Evolutionary conservation across 2,329 filamentous ascomycete species (phyloP), one percentile per base, ranked within the genome.

Genomic region (Monosporascus sp.): DNA sequence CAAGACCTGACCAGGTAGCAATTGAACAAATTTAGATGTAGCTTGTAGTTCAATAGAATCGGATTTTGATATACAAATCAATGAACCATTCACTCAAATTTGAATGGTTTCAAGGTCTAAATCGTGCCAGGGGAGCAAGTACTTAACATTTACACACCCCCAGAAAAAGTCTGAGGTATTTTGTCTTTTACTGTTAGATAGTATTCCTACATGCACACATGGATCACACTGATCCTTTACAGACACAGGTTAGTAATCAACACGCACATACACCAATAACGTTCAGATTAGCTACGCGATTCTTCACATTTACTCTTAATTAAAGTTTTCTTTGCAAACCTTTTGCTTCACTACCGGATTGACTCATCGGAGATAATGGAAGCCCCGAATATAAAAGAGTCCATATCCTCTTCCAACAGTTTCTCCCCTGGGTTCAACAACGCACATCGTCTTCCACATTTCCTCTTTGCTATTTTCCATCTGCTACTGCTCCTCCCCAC

Each of bases 281-380:
- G 5, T 24, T 24, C 22, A 24, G 22, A 24, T 24, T 24, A 24
- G 22, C 22, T 24, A 24, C 5, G 22, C 22, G 22, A 24, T 24
- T 24, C 22, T 24, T 24, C 22, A 24, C 36, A 11, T n/a, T 38
- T 38, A 38, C 15, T 38, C n/a, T 38, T 39, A 39, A 39, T 38
- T 39, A 39, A 39, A 39, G 37, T 7, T 39, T 39, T 39, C 37
- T 17, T 18, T 39, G 18, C 37, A 39, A 39, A 39, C 37, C 37
- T 39, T 39, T 2, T 18, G 27, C 37, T 39, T 39, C 18, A 39
- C 18, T 17, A 39, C 17, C 20, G 15, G 25, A 38, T 39, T 51
- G 44, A 47, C 50, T 51, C 44, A 51, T 51, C 43, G 20, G 44
- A 47, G 50, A 51, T 36, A 51, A n/a, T 38, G 38, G 27, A 51